Evolutionary conservation across 192 early-diverging fungal genomes (phyloP), one percentile per base, ranked within the genome.

Genomic region (Entomortierella parvispora): DNA sequence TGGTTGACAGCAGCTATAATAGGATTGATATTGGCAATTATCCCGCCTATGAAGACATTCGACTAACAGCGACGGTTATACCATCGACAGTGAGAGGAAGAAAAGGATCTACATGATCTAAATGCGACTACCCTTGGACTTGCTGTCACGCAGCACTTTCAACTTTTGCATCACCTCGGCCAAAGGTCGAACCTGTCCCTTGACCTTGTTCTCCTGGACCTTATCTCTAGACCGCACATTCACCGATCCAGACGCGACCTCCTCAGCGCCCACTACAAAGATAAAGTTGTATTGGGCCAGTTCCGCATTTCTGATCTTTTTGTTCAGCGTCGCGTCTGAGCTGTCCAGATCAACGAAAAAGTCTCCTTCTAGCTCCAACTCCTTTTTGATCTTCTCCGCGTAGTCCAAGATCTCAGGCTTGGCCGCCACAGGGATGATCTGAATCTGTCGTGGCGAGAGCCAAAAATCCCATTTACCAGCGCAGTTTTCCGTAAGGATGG

Each of bases 281-380:
- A 96, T 94, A 79, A 98, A 97, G 89, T 97, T 99, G 77, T 89
- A 96, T 52, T 95, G 94, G 29, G 89, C 84, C n/a, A 98, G 44
- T 79, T 98, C 95, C 37, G 94, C 94, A 58, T 95, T 95, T 52
- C 95, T 89, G 79, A 99, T 95, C 90, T 99, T 99, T 87, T 97
- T 98, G 81, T 94, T 93, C 63, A 98, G 82, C 52, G 94, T 97
- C 32, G 87, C 84, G 66, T 94, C 96, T 34, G 88, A 88, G 31
- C 89, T 61, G 77, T 98, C 96, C n/a, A 90, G 88, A 58, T 98
- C 97, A 25, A 82, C 94, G 68, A 90, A 89, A 54, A 96, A 84
- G 8, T 93, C 93, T 26, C 87, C 87, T 4, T 87, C 83, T 40
- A 86, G 83, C 5, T 40, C 37, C 33, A 97, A 82, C 54, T 72